A percentile compares a stretch with the other conserved stretches of the same genome.
phyloP scores from a whole-genome alignment of 352 stramenopile genomes.

The Plasmopara muralis region DNA sequence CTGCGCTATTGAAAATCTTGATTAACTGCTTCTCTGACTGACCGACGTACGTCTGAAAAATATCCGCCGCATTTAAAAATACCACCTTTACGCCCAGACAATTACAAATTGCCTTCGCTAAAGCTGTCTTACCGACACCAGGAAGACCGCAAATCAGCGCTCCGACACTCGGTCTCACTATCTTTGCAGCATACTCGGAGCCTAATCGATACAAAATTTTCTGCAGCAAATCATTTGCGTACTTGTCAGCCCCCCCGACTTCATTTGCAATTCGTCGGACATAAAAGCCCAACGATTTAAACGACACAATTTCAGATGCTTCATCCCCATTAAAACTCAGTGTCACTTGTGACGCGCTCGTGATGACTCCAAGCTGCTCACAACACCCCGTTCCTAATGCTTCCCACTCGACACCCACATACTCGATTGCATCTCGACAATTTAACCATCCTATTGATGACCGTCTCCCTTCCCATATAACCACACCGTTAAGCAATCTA shows the following conservation, averaged over 20 bases:
- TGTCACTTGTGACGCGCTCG: slow-evolving; percentile 17
- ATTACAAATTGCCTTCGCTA: slow-evolving; percentile 42
- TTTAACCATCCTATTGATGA: slow-evolving; percentile 48
- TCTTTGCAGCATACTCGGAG: not conserved
- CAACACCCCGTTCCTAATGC: slow-evolving; percentile 32
- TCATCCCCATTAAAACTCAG: slow-evolving; percentile 26
- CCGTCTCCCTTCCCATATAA: slow-evolving; percentile 33
- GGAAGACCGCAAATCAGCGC: slow-evolving; percentile 62
- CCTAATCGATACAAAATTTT: slow-evolving; percentile 33
- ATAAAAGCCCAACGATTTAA: slow-evolving; percentile 26
- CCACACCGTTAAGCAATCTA: slow-evolving; percentile 33
- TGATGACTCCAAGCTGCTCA: slow-evolving; percentile 21
- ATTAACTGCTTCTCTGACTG: slow-evolving; percentile 80
- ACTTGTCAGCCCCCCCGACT: slow-evolving; percentile 34
- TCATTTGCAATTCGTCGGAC: slow-evolving; percentile 24
- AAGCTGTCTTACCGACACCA: slow-evolving; percentile 62
- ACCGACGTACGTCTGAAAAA: slow-evolving; percentile 92
- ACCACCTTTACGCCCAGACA: slow-evolving; percentile 31
- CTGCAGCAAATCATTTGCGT: slow-evolving; percentile 31
- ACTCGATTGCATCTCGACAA: slow-evolving; percentile 24
- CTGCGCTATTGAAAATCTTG: slow-evolving; percentile 46
- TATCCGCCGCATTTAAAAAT: slow-evolving; percentile 83
- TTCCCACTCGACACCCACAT: slow-evolving; percentile 23
- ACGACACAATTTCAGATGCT: slow-evolving; percentile 2
- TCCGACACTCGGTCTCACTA: slow-evolving; percentile 33